phyloP scores from a whole-genome alignment of 306 rosid genomes.

The Pyrus betulifolia region DNA sequence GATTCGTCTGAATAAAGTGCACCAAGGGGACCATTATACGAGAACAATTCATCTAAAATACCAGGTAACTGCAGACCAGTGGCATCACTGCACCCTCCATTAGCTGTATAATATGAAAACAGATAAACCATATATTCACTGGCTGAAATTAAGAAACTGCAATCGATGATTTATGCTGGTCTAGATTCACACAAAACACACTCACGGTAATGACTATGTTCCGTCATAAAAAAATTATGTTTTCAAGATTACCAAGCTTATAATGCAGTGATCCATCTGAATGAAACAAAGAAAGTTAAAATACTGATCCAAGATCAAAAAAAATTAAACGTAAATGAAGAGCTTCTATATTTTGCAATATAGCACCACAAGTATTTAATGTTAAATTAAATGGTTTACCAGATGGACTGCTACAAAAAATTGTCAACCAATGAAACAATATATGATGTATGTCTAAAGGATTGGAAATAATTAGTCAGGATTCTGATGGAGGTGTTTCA shows the following conservation, averaged over 20 bases:
- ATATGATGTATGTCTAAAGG: too few species aligned
- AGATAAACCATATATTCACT: neutral
- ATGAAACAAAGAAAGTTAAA: neutral
- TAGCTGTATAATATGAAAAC: slow-evolving; percentile 44
- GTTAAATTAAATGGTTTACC: too few species aligned
- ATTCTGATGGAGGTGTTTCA: neutral
- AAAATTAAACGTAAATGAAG: neutral
- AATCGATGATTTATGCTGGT: neutral
- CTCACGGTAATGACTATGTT: neutral
- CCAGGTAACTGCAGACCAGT: slow-evolving; percentile 94
- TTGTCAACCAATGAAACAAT: too few species aligned
- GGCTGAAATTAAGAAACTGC: neutral
- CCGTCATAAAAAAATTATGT: neutral
- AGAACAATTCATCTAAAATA: slow-evolving; percentile 79
- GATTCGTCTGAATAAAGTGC: slow-evolving; percentile 57
- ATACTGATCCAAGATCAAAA: neutral
- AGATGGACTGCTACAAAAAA: too few species aligned
- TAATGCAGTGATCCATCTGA: neutral
- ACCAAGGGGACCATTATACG: slow-evolving; percentile 81
- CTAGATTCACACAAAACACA: neutral
- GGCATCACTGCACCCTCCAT: slow-evolving; percentile 50
- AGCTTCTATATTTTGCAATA: neutral
- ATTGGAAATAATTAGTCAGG: neutral
- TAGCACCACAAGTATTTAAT: neutral
- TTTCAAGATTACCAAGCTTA: neutral